Conservation (phyloP, 352 stramenopile genomes). For the Lagenidium giganteum region DNA sequence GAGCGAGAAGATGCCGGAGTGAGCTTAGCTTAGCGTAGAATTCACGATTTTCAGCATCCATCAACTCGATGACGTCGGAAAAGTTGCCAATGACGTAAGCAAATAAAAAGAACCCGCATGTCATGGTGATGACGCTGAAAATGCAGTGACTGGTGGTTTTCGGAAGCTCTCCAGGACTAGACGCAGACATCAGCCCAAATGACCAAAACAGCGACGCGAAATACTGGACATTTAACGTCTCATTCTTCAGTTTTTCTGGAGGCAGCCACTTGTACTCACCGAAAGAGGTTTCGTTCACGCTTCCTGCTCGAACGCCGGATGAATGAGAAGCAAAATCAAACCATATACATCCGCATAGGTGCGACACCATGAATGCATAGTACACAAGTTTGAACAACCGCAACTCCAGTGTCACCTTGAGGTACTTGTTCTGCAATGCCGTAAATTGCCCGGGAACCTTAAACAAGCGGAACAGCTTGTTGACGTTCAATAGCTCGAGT, state of each 20-base stretch:
- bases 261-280: slow-evolving; percentile 27
- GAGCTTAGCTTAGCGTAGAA: slow-evolving; percentile 53
- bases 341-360: slow-evolving; percentile 55
- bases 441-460: slow-evolving; percentile 52
- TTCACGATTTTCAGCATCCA: slow-evolving; percentile 58
- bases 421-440: slow-evolving; percentile 52
- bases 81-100: slow-evolving; percentile 76
- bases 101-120: slow-evolving; percentile 63
- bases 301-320: slow-evolving; percentile 12
- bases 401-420: slow-evolving; percentile 56
- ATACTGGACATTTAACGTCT: slow-evolving; percentile 34
- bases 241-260: slow-evolving; percentile 21
- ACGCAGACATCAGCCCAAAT: slow-evolving; percentile 62
- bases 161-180: slow-evolving; percentile 38
- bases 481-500: slow-evolving; percentile 53
- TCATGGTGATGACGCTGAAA: slow-evolving; percentile 56
- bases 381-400: slow-evolving; percentile 73
- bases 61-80: slow-evolving; percentile 59
- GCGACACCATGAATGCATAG: slow-evolving; percentile 59
- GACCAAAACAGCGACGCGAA: slow-evolving; percentile 63
- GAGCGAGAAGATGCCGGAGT: slow-evolving; percentile 39
- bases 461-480: slow-evolving; percentile 50
- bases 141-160: slow-evolving; percentile 44
- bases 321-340: slow-evolving; percentile 45
- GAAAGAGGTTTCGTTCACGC: slow-evolving; percentile 2